These are phyloP conservation scores for Petunia axillaris DNA, from an alignment of 257 asterid genomes.

Conservation along the genomic window DNA sequence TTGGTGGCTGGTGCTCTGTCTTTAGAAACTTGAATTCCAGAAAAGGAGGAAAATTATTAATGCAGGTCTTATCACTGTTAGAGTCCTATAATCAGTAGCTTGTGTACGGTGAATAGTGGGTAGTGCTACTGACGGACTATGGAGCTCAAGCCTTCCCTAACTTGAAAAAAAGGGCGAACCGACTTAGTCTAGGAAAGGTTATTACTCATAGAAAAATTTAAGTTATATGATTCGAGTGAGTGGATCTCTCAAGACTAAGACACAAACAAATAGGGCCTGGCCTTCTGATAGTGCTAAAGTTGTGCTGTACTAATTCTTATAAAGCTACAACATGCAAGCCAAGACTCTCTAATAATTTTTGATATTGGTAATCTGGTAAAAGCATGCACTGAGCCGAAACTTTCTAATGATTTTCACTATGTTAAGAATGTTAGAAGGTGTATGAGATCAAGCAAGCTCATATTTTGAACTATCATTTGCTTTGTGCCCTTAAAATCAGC, in stretches of 20 bases:
- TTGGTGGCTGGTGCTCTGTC: neutral
- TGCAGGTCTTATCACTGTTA: neutral
- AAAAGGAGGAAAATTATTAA: neutral
- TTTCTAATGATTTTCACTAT: neutral
- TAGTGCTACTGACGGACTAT: neutral
- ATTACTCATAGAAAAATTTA: neutral
- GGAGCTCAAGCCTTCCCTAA: constrained; percentile 5
- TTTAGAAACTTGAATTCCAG: constrained; percentile 2
- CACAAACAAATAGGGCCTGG: neutral
- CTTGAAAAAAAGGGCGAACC: neutral
- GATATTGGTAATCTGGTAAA: too few species aligned
- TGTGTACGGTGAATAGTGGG: neutral
- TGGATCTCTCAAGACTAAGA: neutral
- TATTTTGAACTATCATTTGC: neutral
- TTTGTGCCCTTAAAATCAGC: constrained; percentile 1
- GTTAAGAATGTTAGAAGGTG: neutral
- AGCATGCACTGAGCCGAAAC: too few species aligned
- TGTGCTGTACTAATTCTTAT: neutral
- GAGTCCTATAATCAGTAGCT: neutral
- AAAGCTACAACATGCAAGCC: constrained; percentile 10
- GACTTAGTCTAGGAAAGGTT: neutral
- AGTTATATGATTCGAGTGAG: neutral
- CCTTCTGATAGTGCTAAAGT: neutral
- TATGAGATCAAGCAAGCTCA: constrained; percentile 5
- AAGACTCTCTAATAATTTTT: neutral